Conservation (phyloP, 768 basidiomycete species). For the Collybia sp. region DNA sequence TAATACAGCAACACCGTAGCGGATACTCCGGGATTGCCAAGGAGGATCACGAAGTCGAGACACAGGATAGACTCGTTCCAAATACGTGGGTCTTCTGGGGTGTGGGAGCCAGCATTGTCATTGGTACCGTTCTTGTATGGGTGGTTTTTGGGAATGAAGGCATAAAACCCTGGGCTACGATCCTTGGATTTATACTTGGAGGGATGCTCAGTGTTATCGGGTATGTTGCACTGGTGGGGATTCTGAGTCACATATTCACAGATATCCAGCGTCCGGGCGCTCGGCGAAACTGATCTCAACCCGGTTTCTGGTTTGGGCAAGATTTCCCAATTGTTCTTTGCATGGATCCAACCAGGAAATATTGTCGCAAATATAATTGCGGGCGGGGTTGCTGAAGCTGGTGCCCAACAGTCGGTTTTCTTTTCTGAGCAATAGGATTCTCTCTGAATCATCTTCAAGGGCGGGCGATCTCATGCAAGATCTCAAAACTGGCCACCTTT, state of each 20-base stretch:
- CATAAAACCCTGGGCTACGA: constrained; percentile 93
- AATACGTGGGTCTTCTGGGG: constrained; percentile 73
- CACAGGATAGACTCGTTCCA: constrained; percentile 77
- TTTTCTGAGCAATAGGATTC: constrained; percentile 3
- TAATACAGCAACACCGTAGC: constrained; percentile 19
- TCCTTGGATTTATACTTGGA: constrained; percentile 80
- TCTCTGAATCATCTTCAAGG: constrained; percentile 29
- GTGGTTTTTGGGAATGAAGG: constrained; percentile 85
- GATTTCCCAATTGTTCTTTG: constrained; percentile 91
- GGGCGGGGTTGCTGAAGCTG: constrained; percentile 93
- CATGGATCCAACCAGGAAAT: constrained; percentile 91
- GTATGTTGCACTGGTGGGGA: constrained; percentile 33
- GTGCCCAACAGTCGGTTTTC: constrained; percentile 75
- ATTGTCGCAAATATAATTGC: constrained; percentile 98
- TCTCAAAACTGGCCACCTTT: constrained; percentile 93
- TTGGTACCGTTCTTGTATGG: constrained; percentile 83
- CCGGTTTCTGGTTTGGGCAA: constrained; percentile 93
- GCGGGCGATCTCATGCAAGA: constrained; percentile 99
- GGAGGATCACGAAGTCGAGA: constrained; percentile 67
- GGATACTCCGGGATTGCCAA: constrained; percentile 17
- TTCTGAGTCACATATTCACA: background rate
- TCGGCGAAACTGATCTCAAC: constrained; percentile 95
- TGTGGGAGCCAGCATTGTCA: constrained; percentile 48
- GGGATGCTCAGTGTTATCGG: constrained; percentile 85
- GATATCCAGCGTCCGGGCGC: constrained; percentile 69